phyloP scores from a whole-genome alignment of 345 rosid genomes.

The Hirschfeldia incana region DNA sequence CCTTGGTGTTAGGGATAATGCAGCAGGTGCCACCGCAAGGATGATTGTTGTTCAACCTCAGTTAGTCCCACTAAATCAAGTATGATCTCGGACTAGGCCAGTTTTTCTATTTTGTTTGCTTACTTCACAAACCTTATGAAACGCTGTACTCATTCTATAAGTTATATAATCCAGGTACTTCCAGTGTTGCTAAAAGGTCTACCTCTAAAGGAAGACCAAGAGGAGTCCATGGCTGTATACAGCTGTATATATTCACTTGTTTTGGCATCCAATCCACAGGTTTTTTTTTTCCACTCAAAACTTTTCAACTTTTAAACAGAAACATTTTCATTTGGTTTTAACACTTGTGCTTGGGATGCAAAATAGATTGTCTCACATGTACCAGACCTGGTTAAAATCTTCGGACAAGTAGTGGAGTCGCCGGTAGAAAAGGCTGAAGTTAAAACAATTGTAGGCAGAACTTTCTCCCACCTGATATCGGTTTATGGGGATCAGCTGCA shows the following conservation, averaged over 20 bases:
- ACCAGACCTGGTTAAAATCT: conserved; percentile 82
- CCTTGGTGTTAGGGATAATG: conserved; percentile 94
- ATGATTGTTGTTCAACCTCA: conserved; percentile 93
- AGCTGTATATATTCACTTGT: conserved; percentile 79
- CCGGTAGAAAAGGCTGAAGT: conserved; percentile 81
- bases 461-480: conserved; percentile 76
- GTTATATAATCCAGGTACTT: conserved; percentile 61
- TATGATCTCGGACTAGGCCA: conserved; percentile 32
- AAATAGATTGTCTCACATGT: conserved; percentile 76
- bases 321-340: background rate
- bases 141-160: conserved; percentile 16
- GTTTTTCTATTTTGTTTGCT: background rate
- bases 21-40: conserved; percentile 98
- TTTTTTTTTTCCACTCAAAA: background rate
- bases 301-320: background rate
- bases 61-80: conserved; percentile 87
- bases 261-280: conserved; percentile 83
- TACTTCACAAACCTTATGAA: background rate
- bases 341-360: background rate
- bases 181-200: conserved; percentile 85
- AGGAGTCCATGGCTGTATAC: conserved; percentile 89
- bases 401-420: conserved; percentile 85
- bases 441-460: conserved; percentile 79
- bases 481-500: conserved; percentile 89
- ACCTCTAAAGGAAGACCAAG: conserved; percentile 92